Evolutionary conservation across 768 basidiomycete genomes (phyloP), one percentile per base, ranked within the genome.

Genomic region (Termitomyces sp.): DNA sequence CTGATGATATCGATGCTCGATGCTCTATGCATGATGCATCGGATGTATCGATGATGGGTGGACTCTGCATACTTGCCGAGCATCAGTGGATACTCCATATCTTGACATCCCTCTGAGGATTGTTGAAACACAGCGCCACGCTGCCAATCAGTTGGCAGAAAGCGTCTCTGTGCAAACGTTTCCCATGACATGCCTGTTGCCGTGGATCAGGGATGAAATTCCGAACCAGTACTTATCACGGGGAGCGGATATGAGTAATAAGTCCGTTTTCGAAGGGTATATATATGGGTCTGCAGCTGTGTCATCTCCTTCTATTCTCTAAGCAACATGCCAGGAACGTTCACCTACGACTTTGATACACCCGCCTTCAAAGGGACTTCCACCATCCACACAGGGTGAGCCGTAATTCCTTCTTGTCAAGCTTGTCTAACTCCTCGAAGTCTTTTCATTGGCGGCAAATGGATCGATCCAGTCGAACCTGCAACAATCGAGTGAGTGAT

Each of bases 361-460:
- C 76, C 75, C 45, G 63, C 75, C 62, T 89, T 74, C 83, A 88
- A 84, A 72, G 87, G 85, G n/a, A 75, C 77, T 52, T 76, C 79
- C 20, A 76, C 76, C 7, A 75, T 90, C 63, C 75, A 77, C 66
- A 89, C 89, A 3, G 90, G 91, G 67, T 66, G 35, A 36, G 65
- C 51, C n/a, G 13, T 22, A 12, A 5, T 20, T n/a, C n/a, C 18
- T 60, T 49, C 33, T 15, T 52, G 5, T 20, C 8, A 35, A 48
- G 32, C 8, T 48, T 28, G 24, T 48, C 18, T 58, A 32, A 58
- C 6, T 33, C n/a, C n/a, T 55, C 5, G 32, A 22, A 68, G 69
- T 32, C 68, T 89, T 64, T 91, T 84, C 77, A 87, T 91, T 69
- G 76, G 82, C 68, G 83, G 83, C 63, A 66, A 88, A 72, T 91